Base-by-base conservation (phyloP, 2,329 filamentous ascomycete genomes). In the Lecanosticta acicola region DNA sequence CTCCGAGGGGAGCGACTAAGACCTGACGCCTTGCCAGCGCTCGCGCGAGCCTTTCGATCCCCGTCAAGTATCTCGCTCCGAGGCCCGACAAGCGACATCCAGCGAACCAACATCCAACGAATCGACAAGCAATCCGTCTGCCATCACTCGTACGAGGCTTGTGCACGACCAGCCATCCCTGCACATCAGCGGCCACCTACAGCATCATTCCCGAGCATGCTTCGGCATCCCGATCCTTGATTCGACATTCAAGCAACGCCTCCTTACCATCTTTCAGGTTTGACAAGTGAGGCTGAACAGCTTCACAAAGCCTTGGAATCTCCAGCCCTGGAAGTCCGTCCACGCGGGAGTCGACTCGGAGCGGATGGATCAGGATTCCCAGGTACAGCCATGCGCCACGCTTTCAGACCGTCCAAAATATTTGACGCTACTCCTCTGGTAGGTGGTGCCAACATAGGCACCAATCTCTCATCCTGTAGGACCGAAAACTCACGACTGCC, bases 181-280 rank as follows among this genome's bases (percentile, higher is more conserved):
- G 42, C 35, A 21, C 11, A 5, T n/a, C 35, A 39, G 20, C 26
- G 39, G 29, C 39, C 39, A 41, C 39, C 32, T 29, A 20, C 26
- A 41, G 33, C 36, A 36, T 17, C 29, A 43, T n/a, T 19, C 41
- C 37, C 37, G 18, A 18, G 37, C 37, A 19, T 24, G 19, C 19
- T 14, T 43, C 41, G 41, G 32, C 41, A 33, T 37, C 11, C 41
- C 41, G 41, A 36, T 26, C 20, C 41, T 14, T 43, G 41, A 43
- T 43, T 43, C 26, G 41, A 32, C 32, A 26, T n/a, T 11, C 5
- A 3, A 14, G 4, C 17, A 21, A 5, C 13, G 11, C 10, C 11
- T 24, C 9, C 18, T 39, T 20, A n/a, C 19, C 3, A 19, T 17
- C 19, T 39, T 13, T 39, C 18, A 19, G 37, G 5, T 21, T 24